Percentiles rank a stretch among this genome's conserved stretches.
Evolutionary conservation across 352 stramenopile species (phyloP).

Genomic region (Globisporangium nagaii): DNA sequence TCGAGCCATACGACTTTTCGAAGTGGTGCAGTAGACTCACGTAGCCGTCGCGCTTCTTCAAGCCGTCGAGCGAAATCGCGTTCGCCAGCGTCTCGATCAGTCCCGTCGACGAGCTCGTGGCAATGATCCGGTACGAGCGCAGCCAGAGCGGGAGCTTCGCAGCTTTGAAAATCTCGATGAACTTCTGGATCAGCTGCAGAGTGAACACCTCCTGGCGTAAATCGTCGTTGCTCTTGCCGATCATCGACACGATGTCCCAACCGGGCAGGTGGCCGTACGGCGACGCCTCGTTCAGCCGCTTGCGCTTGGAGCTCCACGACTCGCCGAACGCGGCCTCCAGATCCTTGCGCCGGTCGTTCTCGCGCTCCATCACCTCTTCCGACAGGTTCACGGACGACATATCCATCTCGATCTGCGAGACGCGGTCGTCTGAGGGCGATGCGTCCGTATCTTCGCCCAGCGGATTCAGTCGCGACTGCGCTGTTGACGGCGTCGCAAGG

Average conservation of each 20-base stretch:
- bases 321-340: slow-evolving; percentile 92
- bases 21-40: slow-evolving; percentile 94
- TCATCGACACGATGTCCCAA: slow-evolving; percentile 95
- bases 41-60: slow-evolving; percentile 97
- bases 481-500: slow-evolving; percentile 47
- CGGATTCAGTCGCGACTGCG: slow-evolving; percentile 20
- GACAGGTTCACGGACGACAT: slow-evolving; percentile 50
- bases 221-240: slow-evolving; percentile 99
- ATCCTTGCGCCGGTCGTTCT: slow-evolving; percentile 75
- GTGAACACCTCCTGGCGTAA: slow-evolving; percentile 99
- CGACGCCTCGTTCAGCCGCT: slow-evolving; percentile 83
- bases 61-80: slow-evolving; percentile 95
- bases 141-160: slow-evolving; percentile 94
- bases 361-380: slow-evolving; percentile 73
- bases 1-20: slow-evolving; percentile 91
- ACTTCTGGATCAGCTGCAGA: slow-evolving; percentile 97
- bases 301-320: slow-evolving; percentile 93
- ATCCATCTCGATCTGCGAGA: slow-evolving; percentile 47
- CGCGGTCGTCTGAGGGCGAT: slow-evolving; percentile 18
- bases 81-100: slow-evolving; percentile 98
- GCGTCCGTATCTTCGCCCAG: slow-evolving; percentile 16
- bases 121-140: slow-evolving; percentile 96
- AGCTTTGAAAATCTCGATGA: slow-evolving; percentile 95
- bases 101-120: slow-evolving; percentile 92
- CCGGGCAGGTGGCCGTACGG: slow-evolving; percentile 83